Percentiles rank a stretch among this genome's conserved stretches.
phyloP scores from a whole-genome alignment of 2,329 filamentous ascomycete genomes.

The Neofusicoccum parvum region DNA sequence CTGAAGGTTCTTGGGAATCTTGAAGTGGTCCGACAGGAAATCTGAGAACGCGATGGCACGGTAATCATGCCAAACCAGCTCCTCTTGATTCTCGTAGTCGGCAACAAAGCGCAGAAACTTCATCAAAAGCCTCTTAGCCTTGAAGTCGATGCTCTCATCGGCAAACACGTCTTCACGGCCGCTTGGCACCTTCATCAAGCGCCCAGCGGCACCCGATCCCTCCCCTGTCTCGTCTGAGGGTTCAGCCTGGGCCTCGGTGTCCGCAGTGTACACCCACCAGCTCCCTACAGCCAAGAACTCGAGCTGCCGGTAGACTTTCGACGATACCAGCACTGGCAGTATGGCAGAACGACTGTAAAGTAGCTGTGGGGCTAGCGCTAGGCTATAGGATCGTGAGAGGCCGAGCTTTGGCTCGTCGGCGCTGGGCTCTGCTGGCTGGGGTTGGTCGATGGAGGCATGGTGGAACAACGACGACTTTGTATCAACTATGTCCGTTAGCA shows the following conservation, averaged over 20 bases:
- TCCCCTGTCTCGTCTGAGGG: background rate
- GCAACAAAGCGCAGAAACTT: slow-evolving; percentile 90
- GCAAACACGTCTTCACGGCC: slow-evolving; percentile 91
- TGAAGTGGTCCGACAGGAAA: slow-evolving; percentile 60
- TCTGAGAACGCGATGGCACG: slow-evolving; percentile 57
- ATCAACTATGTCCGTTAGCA: slow-evolving; percentile 8
- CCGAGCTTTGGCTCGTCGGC: slow-evolving; percentile 48
- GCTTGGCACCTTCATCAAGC: slow-evolving; percentile 74
- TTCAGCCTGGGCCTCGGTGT: slow-evolving; percentile 31
- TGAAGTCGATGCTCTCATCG: slow-evolving; percentile 72
- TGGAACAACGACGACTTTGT: slow-evolving; percentile 4
- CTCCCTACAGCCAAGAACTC: slow-evolving; percentile 93
- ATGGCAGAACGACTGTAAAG: slow-evolving; percentile 82
- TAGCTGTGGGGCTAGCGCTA: slow-evolving; percentile 82
- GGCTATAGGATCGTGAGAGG: slow-evolving; percentile 73
- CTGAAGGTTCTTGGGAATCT: slow-evolving; percentile 64
- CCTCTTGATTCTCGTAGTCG: slow-evolving; percentile 65
- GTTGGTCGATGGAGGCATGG: slow-evolving; percentile 37
- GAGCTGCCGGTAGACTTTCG: slow-evolving; percentile 82
- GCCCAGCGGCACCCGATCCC: background rate
- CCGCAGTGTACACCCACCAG: slow-evolving; percentile 74
- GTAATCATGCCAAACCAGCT: slow-evolving; percentile 59
- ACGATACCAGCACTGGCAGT: slow-evolving; percentile 80
- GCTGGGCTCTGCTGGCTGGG: slow-evolving; percentile 19
- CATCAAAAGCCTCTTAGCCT: slow-evolving; percentile 84